A percentile compares a stretch with the other conserved stretches of the same genome.
Evolutionary conservation across 164 flowering plant genomes (phyloP).

Genomic region (Berberis vulgaris): DNA sequence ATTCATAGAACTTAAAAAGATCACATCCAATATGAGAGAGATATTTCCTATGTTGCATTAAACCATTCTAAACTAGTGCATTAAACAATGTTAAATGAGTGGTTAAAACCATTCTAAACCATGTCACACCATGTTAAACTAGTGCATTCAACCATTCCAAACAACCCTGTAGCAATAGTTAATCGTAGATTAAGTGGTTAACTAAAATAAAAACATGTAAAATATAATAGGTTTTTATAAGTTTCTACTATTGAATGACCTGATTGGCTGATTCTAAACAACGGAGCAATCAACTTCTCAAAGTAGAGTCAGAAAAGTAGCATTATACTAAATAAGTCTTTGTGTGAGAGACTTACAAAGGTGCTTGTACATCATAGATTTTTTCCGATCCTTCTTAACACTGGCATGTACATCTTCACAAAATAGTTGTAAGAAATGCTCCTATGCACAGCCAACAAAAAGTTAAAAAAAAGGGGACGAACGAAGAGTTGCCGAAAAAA

Average conservation of each 20-base stretch:
- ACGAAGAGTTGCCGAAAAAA: neutral
- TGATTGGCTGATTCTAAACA: too few species aligned
- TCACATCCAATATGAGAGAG: too few species aligned
- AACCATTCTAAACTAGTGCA: too few species aligned
- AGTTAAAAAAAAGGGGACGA: neutral
- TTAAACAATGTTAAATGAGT: too few species aligned
- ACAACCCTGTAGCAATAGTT: neutral
- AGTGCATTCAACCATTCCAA: neutral
- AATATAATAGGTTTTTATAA: too few species aligned
- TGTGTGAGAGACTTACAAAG: conserved; percentile 34
- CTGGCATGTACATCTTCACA: conserved; percentile 47
- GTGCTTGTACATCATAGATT: conserved; percentile 43
- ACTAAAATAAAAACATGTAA: neutral
- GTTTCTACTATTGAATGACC: too few species aligned
- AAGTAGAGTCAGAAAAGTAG: neutral
- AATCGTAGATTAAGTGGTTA: neutral
- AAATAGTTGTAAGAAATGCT: conserved; percentile 49
- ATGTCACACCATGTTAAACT: too few species aligned
- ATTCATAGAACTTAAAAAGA: too few species aligned
- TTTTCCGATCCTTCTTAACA: conserved; percentile 39
- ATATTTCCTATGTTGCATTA: too few species aligned
- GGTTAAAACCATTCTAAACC: too few species aligned
- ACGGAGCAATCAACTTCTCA: neutral
- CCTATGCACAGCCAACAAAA: conserved; percentile 34
- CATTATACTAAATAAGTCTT: neutral